Evolutionary conservation across 805 yeast species (phyloP).

Genomic region (Wickerhamomyces kurtzmanii): DNA sequence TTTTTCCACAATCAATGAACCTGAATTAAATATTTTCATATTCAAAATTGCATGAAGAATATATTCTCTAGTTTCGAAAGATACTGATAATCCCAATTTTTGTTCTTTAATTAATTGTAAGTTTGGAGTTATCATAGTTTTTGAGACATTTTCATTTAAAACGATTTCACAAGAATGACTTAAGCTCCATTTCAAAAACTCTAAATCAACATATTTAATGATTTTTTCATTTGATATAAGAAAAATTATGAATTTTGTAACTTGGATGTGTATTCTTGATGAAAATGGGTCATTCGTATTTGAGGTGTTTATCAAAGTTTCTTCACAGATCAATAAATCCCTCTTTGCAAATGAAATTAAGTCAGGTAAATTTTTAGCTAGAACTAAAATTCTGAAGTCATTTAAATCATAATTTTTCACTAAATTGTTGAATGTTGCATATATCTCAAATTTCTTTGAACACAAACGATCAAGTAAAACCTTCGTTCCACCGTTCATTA

Average conservation of each 20-base stretch:
- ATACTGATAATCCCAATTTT: conserved; percentile 5
- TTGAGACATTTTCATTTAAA: conserved; percentile 8
- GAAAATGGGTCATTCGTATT: conserved; percentile 11
- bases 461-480: conserved; percentile 7
- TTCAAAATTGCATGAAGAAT: conserved; percentile 11
- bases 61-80: conserved; percentile 8
- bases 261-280: conserved; percentile 14
- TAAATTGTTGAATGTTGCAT: conserved; percentile 12
- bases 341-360: conserved; percentile 4
- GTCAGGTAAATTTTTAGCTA: conserved; percentile 3
- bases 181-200: conserved; percentile 9
- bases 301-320: conserved; percentile 2
- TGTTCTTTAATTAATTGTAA: conserved; percentile 15
- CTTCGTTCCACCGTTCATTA: conserved; percentile 13
- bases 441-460: conserved; percentile 14
- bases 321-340: conserved; percentile 6
- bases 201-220: conserved; percentile 1
- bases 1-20: conserved; percentile 12
- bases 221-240: conserved; percentile 9
- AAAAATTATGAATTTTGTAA: conserved; percentile 8
- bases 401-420: conserved; percentile 13
- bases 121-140: conserved; percentile 13
- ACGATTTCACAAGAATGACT: conserved; percentile 7
- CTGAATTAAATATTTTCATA: conserved; percentile 12
- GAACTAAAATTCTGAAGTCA: conserved; percentile 4